phyloP scores from a whole-genome alignment of 805 yeast genomes.

The Candida glaebosa region DNA sequence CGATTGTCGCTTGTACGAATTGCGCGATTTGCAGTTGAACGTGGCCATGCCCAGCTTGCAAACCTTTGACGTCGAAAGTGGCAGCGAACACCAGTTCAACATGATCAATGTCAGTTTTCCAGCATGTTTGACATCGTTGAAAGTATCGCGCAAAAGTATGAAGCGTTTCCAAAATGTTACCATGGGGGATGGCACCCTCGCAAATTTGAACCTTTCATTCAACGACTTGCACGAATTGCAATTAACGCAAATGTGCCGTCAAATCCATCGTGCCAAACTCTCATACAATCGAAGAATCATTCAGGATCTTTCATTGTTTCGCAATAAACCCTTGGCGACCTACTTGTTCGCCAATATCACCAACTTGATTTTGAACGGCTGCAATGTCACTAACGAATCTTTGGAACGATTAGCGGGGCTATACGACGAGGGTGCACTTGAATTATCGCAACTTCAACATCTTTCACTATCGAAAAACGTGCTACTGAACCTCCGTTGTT shows the following conservation, averaged over 20 bases:
- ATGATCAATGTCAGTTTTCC: constrained; percentile 7
- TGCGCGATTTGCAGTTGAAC: constrained; percentile 3
- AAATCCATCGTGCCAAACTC: constrained; percentile 6
- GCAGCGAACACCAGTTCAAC: constrained; percentile 6
- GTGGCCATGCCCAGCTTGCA: constrained; percentile 5
- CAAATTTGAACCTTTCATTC: constrained; percentile 8
- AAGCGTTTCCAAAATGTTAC: constrained; percentile 3
- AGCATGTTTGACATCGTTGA: constrained; percentile 3
- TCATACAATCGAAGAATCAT: constrained; percentile 9
- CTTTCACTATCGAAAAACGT: constrained; percentile 9
- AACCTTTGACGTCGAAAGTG: constrained; percentile 7
- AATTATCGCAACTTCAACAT: constrained; percentile 1
- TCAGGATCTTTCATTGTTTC: constrained; percentile 5
- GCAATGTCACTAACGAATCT: constrained; percentile 10
- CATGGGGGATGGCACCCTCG: neutral
- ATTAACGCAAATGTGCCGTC: neutral
- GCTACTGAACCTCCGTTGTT: constrained; percentile 8
- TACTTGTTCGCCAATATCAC: constrained; percentile 7
- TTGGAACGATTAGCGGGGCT: constrained; percentile 9
- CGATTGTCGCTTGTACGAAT: constrained; percentile 5
- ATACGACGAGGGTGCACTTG: constrained; percentile 4
- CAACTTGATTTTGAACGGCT: constrained; percentile 8
- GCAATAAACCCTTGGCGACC: constrained; percentile 6
- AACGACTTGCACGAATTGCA: constrained; percentile 7
- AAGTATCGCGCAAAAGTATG: constrained; percentile 9